A percentile compares a stretch with the other conserved stretches of the same genome.
Evolutionary conservation across 345 rosid species (phyloP).

Genomic region (Camelina hispida): DNA sequence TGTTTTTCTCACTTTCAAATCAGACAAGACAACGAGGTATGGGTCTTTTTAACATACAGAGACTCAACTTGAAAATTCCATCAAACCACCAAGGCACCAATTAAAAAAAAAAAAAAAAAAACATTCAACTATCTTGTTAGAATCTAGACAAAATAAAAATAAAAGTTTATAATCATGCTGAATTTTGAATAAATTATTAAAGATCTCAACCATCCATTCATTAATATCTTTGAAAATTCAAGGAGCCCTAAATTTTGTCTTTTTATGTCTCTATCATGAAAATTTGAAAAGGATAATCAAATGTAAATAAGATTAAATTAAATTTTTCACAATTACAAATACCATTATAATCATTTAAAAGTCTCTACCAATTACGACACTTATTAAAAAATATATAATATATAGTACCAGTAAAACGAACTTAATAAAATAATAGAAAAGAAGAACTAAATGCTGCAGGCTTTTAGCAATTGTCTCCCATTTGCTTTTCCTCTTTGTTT

Average conservation of each 20-base stretch:
- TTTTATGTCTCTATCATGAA: neutral
- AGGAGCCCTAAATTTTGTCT: constrained; percentile 6
- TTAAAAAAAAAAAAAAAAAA: constrained; percentile 13
- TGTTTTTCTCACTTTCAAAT: constrained; percentile 33
- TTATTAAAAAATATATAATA: too few species aligned
- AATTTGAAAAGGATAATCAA: neutral
- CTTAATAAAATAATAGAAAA: constrained; percentile 8
- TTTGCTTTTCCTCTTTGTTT: constrained; percentile 27
- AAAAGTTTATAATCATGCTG: constrained; percentile 20
- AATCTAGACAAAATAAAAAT: constrained; percentile 20
- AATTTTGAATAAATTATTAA: constrained; percentile 13
- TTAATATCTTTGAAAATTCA: constrained; percentile 17
- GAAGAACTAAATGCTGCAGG: constrained; percentile 35
- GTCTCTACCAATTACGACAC: too few species aligned
- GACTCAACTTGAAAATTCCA: constrained; percentile 43
- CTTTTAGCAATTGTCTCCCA: constrained; percentile 37
- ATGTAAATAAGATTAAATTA: too few species aligned
- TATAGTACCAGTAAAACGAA: neutral
- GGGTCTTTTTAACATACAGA: constrained; percentile 40
- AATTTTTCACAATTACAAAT: too few species aligned
- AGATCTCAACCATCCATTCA: constrained; percentile 36
- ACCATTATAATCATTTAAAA: too few species aligned
- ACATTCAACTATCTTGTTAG: constrained; percentile 37
- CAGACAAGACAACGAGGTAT: constrained; percentile 46
- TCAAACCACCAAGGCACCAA: constrained; percentile 41